Percentiles rank a stretch among this genome's conserved stretches.
Conservation (phyloP, 2,329 filamentous ascomycete genomes). For the Xylariaceae sp. region DNA sequence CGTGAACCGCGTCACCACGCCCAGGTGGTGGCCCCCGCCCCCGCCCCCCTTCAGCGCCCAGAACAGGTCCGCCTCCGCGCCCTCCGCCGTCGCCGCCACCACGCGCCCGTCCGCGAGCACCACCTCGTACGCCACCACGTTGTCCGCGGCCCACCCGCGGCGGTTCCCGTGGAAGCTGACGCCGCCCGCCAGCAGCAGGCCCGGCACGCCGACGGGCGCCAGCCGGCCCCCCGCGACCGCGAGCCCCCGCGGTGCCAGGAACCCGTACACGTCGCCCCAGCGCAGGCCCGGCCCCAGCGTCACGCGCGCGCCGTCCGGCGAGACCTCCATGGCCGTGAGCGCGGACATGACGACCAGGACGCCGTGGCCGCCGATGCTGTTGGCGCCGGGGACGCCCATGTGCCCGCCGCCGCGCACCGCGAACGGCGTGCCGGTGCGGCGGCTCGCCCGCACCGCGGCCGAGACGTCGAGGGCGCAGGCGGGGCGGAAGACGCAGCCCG, state of each 20-base stretch:
- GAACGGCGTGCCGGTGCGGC: slow-evolving; percentile 29
- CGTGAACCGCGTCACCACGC: slow-evolving; percentile 13
- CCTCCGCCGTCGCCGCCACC: slow-evolving; percentile 20
- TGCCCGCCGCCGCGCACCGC: slow-evolving; percentile 50
- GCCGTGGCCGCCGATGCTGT: slow-evolving; percentile 29
- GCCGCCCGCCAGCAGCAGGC: slow-evolving; percentile 43
- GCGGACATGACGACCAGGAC: slow-evolving; percentile 39
- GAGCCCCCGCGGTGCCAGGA: slow-evolving; percentile 31
- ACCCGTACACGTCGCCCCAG: slow-evolving; percentile 39
- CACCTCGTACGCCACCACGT: slow-evolving; percentile 40
- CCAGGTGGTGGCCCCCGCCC: slow-evolving; percentile 15
- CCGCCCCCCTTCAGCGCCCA: slow-evolving; percentile 13
- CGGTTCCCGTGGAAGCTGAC: slow-evolving; percentile 43
- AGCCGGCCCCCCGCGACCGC: slow-evolving; percentile 39
- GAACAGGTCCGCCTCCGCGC: slow-evolving; percentile 11
- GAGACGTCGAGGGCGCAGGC: slow-evolving; percentile 25
- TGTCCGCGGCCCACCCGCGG: slow-evolving; percentile 44
- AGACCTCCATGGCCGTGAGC: slow-evolving; percentile 33
- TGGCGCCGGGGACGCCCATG: slow-evolving; percentile 40
- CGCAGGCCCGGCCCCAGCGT: slow-evolving; percentile 38
- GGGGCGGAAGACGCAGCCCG: slow-evolving; percentile 22
- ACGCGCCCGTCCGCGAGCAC: slow-evolving; percentile 42
- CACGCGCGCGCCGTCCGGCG: slow-evolving; percentile 28
- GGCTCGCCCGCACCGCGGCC: slow-evolving; percentile 16
- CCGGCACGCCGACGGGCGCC: slow-evolving; percentile 38